Percentiles rank a stretch among this genome's conserved stretches.
Evolutionary conservation across 2,329 filamentous ascomycete species (phyloP).

Genomic region (Alternaria triticimaculans): DNA sequence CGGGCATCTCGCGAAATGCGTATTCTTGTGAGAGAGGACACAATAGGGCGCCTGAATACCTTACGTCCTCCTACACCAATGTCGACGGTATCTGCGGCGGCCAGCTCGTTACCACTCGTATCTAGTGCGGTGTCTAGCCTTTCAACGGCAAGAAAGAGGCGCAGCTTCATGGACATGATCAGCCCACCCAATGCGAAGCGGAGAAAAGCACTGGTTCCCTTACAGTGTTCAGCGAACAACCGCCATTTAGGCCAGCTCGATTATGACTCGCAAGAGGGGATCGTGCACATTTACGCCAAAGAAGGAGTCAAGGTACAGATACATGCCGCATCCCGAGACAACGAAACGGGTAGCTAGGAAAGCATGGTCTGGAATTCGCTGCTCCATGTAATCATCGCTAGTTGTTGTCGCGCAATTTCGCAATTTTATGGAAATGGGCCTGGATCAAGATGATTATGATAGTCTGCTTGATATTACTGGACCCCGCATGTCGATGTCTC

Average conservation of each 20-base stretch:
- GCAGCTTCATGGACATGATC: constrained; percentile 11
- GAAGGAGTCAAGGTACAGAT: constrained; percentile 24
- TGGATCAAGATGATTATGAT: background rate
- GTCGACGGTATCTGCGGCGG: background rate
- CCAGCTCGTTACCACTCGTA: background rate
- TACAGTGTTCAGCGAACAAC: constrained; percentile 19
- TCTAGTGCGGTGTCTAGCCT: background rate
- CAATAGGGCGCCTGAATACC: constrained; percentile 13
- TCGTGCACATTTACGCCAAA: constrained; percentile 25
- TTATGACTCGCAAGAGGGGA: constrained; percentile 26
- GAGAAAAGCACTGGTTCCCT: constrained; percentile 15
- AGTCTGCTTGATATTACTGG: background rate
- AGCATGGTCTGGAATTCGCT: background rate
- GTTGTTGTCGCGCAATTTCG: background rate
- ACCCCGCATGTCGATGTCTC: background rate
- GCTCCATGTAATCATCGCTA: background rate
- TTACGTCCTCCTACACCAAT: background rate
- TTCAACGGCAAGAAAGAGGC: constrained; percentile 7
- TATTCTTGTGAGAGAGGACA: constrained; percentile 31
- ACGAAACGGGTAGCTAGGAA: background rate
- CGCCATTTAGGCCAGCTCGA: constrained; percentile 19
- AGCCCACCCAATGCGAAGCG: constrained; percentile 32
- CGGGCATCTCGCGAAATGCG: constrained; percentile 24
- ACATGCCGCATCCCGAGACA: constrained; percentile 5
- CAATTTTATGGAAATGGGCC: background rate